These are phyloP conservation scores for Schizosaccharomyces osmophilus DNA, from an alignment of 805 yeast species.

Conservation along the genomic window DNA sequence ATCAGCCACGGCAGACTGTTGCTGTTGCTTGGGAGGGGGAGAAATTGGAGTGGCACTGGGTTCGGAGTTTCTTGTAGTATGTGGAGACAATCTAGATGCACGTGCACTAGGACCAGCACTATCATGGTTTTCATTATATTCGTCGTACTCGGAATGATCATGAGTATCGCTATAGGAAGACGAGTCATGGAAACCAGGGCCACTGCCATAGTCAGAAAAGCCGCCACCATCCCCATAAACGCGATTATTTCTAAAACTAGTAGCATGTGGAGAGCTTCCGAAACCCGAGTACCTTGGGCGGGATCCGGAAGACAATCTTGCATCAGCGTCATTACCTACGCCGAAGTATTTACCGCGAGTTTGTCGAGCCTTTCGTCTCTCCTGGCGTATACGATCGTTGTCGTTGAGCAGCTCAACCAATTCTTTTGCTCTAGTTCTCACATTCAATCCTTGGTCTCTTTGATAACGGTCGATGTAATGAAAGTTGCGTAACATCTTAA, in stretches of 20 bases:
- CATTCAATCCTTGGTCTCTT: constrained; percentile 86
- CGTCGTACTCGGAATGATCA: constrained; percentile 11
- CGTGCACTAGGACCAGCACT: constrained; percentile 11
- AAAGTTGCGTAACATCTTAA: constrained; percentile 74
- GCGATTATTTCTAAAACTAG: constrained; percentile 5
- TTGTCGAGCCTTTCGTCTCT: constrained; percentile 73
- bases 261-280: constrained; percentile 9
- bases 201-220: background rate
- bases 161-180: constrained; percentile 5
- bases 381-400: constrained; percentile 51
- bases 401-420: constrained; percentile 48
- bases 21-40: background rate
- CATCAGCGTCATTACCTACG: constrained; percentile 22
- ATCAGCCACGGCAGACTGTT: constrained; percentile 2
- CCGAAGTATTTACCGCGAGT: constrained; percentile 67
- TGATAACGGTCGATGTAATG: constrained; percentile 87
- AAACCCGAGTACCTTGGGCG: constrained; percentile 14
- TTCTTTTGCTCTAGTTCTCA: constrained; percentile 70
- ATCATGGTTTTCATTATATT: constrained; percentile 8
- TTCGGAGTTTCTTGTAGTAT: background rate
- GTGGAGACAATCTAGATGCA: background rate
- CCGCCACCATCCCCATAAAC: constrained; percentile 3
- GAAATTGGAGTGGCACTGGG: too few species aligned
- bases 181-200: background rate
- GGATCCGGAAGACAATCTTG: constrained; percentile 16